phyloP scores from a whole-genome alignment of 371 early-diverging fungal species.

The Quaeritorhiza haematococci region DNA sequence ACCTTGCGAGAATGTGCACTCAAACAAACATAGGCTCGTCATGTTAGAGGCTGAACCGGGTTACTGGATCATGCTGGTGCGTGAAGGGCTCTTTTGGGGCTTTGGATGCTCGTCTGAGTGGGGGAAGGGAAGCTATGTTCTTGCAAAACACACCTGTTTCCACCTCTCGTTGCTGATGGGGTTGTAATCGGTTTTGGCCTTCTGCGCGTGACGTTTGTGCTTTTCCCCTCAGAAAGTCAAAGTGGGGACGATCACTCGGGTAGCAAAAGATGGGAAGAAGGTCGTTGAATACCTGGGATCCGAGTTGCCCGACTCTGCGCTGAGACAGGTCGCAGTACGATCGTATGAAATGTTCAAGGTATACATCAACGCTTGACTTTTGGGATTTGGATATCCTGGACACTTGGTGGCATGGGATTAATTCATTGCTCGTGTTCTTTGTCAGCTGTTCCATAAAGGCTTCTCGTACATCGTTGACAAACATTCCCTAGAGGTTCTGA shows the following conservation, averaged over 20 bases:
- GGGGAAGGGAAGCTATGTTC: background rate
- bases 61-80: slow-evolving; percentile 68
- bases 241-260: slow-evolving; percentile 46
- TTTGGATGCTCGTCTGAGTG: background rate
- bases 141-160: background rate
- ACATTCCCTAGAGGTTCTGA: background rate
- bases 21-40: slow-evolving; percentile 64
- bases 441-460: slow-evolving; percentile 14
- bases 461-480: background rate
- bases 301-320: slow-evolving; percentile 52
- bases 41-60: slow-evolving; percentile 67
- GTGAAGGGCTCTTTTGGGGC: background rate
- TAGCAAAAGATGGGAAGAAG: slow-evolving; percentile 53
- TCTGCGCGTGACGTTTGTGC: background rate
- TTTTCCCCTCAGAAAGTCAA: slow-evolving; percentile 54
- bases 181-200: background rate
- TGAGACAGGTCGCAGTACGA: slow-evolving; percentile 46
- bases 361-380: no score
- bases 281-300: slow-evolving; percentile 59
- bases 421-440: background rate
- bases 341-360: slow-evolving; percentile 65
- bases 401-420: background rate
- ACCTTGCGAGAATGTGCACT: slow-evolving; percentile 64
- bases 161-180: background rate
- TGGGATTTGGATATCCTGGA: no score